These are phyloP conservation scores for Davidsoniella australis DNA, from an alignment of 2,329 filamentous ascomycete species.

Conservation along the genomic window DNA sequence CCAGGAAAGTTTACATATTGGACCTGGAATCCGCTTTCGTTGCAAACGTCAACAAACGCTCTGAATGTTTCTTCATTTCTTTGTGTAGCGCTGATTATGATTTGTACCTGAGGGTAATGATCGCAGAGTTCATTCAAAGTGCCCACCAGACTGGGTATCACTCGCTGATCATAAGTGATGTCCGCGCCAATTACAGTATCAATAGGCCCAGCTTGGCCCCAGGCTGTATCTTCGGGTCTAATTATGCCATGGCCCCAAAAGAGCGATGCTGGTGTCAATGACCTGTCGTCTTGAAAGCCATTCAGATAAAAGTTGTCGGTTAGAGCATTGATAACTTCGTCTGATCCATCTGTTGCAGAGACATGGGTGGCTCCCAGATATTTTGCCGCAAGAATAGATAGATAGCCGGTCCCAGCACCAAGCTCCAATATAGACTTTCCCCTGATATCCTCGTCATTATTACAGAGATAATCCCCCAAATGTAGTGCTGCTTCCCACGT, in stretches of 20 bases:
- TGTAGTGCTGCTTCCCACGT: slow-evolving; percentile 73
- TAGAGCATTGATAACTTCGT: slow-evolving; percentile 51
- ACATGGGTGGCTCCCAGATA: slow-evolving; percentile 41
- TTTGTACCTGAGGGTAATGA: slow-evolving; percentile 35
- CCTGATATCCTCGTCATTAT: slow-evolving; percentile 26
- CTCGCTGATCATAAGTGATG: slow-evolving; percentile 54
- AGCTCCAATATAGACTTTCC: slow-evolving; percentile 51
- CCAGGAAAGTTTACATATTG: slow-evolving; percentile 27
- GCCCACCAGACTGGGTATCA: slow-evolving; percentile 45
- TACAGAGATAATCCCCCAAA: slow-evolving; percentile 49
- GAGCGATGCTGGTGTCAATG: slow-evolving; percentile 19
- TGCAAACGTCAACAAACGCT: slow-evolving; percentile 42
- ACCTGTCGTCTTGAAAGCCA: slow-evolving; percentile 32
- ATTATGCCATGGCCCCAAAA: slow-evolving; percentile 47
- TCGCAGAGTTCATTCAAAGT: slow-evolving; percentile 47
- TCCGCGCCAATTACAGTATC: slow-evolving; percentile 61
- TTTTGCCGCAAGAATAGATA: slow-evolving; percentile 58
- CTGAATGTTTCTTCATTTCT: slow-evolving; percentile 54
- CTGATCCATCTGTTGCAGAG: slow-evolving; percentile 57
- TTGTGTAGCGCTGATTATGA: slow-evolving; percentile 54
- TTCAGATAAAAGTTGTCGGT: slow-evolving; percentile 55
- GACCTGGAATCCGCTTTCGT: slow-evolving; percentile 27
- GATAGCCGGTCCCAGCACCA: slow-evolving; percentile 59
- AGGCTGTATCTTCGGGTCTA: slow-evolving; percentile 24
- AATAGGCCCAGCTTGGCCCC: slow-evolving; percentile 17